phyloP scores from a whole-genome alignment of 371 early-diverging fungal genomes.

The Modicella reniformis region DNA sequence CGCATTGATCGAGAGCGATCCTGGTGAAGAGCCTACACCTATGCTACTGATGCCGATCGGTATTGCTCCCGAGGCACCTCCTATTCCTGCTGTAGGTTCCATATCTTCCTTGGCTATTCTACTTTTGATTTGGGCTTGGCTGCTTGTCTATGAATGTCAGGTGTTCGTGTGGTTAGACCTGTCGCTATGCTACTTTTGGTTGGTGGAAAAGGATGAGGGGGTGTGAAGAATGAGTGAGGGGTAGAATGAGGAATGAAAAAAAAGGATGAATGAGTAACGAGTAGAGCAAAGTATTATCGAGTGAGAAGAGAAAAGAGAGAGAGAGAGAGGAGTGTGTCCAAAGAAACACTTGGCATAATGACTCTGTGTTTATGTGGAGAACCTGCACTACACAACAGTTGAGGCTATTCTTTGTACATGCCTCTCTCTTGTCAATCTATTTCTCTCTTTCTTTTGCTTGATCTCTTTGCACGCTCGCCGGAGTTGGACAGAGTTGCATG shows the following conservation, averaged over 20 bases:
- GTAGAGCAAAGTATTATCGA: not conserved
- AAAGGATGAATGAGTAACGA: not conserved
- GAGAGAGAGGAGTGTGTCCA: not conserved
- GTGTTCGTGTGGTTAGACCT: not conserved
- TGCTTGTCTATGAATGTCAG: no score
- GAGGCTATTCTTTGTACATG: no score
- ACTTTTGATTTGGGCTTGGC: not conserved
- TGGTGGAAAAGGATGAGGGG: not conserved
- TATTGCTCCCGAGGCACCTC: slow-evolving; percentile 5
- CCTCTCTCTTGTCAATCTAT: no score
- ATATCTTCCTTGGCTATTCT: no score
- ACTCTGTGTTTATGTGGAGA: no score
- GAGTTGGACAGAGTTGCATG: no score
- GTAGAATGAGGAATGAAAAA: not conserved
- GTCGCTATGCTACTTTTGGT: no score
- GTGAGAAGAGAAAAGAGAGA: not conserved
- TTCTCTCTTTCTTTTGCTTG: no score
- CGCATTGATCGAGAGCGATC: slow-evolving; percentile 31
- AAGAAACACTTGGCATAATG: no score
- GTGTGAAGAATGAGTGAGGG: not conserved
- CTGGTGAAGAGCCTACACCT: not conserved
- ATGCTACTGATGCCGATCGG: slow-evolving; percentile 1
- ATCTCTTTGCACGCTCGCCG: no score
- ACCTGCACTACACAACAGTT: no score
- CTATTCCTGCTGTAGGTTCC: slow-evolving; percentile 14